Conservation (phyloP, 2,329 filamentous ascomycete genomes). For the Didymella pomorum region DNA sequence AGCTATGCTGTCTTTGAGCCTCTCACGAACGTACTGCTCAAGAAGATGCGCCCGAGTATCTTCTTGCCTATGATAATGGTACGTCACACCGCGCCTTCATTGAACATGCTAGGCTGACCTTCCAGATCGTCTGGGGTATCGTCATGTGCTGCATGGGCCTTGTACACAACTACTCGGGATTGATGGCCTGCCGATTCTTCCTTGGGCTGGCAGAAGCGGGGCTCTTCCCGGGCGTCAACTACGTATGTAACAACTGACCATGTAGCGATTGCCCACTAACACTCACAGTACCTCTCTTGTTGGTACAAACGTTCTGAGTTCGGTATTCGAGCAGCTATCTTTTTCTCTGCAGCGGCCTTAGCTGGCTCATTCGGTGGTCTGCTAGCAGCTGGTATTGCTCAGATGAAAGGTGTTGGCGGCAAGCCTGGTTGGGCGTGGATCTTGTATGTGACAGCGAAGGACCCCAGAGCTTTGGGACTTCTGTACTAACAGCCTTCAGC, state of each 20-base stretch:
- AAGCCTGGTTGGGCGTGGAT: constrained; percentile 56
- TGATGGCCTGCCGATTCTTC: constrained; percentile 71
- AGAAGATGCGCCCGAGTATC: constrained; percentile 75
- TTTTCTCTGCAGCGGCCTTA: constrained; percentile 83
- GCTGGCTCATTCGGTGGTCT: constrained; percentile 81
- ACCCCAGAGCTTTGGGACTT: neutral
- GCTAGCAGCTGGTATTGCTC: constrained; percentile 73
- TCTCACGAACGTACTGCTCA: constrained; percentile 81
- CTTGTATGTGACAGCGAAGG: constrained; percentile 39
- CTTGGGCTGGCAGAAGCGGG: constrained; percentile 78
- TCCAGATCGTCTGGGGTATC: constrained; percentile 62
- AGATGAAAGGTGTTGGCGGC: constrained; percentile 70
- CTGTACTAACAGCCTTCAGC: constrained; percentile 19
- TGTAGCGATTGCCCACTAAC: neutral
- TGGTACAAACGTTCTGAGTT: constrained; percentile 86
- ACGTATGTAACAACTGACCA: constrained; percentile 45
- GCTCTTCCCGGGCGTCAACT: constrained; percentile 71
- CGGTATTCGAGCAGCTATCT: constrained; percentile 79
- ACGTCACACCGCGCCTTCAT: constrained; percentile 9
- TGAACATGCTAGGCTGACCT: neutral
- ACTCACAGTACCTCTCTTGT: constrained; percentile 70
- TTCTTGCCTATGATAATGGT: constrained; percentile 86
- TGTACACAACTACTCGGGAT: constrained; percentile 67
- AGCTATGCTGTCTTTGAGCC: constrained; percentile 83
- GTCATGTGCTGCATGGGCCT: constrained; percentile 75